A percentile compares a stretch with the other conserved stretches of the same genome.
phyloP scores from a whole-genome alignment of 345 rosid genomes.

The Geranium brycei region DNA sequence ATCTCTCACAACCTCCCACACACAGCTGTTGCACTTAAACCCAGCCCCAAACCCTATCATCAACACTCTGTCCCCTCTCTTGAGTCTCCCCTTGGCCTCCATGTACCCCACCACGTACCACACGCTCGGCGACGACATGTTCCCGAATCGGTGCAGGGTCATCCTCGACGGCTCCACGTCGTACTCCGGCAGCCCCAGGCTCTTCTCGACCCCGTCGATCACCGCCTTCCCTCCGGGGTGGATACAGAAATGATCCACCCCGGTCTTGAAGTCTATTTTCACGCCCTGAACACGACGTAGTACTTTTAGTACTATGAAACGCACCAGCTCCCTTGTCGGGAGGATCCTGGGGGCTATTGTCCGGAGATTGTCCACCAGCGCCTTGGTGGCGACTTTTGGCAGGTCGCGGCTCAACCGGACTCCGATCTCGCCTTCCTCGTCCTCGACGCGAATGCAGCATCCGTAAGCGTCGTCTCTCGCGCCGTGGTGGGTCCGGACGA shows the following conservation, averaged over 20 bases:
- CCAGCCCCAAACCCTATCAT: slow-evolving; percentile 26
- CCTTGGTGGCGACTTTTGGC: slow-evolving; percentile 63
- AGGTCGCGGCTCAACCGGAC: slow-evolving; percentile 52
- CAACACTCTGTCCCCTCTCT: slow-evolving; percentile 16
- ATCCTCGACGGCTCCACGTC: slow-evolving; percentile 23
- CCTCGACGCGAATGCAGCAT: slow-evolving; percentile 65
- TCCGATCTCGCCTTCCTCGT: slow-evolving; percentile 52
- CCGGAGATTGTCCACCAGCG: slow-evolving; percentile 58
- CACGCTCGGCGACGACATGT: slow-evolving; percentile 17
- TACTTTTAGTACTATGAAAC: slow-evolving; percentile 25
- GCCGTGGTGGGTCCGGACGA: slow-evolving; percentile 84
- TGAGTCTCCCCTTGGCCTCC: slow-evolving; percentile 22
- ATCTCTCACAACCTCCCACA: slow-evolving; percentile 19
- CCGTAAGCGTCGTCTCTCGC: slow-evolving; percentile 53
- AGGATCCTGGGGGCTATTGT: slow-evolving; percentile 57
- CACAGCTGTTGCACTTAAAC: slow-evolving; percentile 21
- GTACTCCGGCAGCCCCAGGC: slow-evolving; percentile 7
- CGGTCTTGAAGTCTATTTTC: slow-evolving; percentile 13
- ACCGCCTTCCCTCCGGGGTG: slow-evolving; percentile 23
- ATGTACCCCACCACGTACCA: slow-evolving; percentile 26
- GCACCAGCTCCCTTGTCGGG: slow-evolving; percentile 51
- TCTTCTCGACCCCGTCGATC: slow-evolving; percentile 13
- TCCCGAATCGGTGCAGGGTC: slow-evolving; percentile 21
- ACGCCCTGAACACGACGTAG: background rate
- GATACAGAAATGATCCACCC: slow-evolving; percentile 21